Conservation (phyloP, 371 early-diverging fungal genomes). For the Phascolomyces articulosus region DNA sequence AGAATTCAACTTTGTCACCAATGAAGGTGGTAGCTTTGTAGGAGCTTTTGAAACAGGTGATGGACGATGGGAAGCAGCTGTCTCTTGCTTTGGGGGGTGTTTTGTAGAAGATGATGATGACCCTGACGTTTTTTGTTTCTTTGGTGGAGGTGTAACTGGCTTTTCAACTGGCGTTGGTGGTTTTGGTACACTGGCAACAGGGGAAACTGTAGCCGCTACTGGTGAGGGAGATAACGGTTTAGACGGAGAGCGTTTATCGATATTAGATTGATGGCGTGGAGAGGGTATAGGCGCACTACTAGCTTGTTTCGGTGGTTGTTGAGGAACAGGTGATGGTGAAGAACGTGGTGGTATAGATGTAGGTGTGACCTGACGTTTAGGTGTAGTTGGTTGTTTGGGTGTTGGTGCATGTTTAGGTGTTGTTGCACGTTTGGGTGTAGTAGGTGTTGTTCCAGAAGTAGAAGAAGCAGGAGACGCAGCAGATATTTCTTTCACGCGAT, state of each 20-base stretch:
- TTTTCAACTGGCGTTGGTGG: neutral
- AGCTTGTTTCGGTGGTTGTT: neutral
- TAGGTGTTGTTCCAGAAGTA: neutral
- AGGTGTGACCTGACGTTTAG: neutral
- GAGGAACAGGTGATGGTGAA: constrained; percentile 1
- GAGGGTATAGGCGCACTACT: neutral
- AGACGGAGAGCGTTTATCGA: neutral
- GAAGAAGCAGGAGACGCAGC: neutral
- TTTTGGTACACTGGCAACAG: neutral
- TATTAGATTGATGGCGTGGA: neutral
- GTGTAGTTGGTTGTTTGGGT: neutral
- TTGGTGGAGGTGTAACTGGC: neutral
- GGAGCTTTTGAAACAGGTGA: constrained; percentile 4
- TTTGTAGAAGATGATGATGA: neutral
- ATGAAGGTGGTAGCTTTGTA: constrained; percentile 21
- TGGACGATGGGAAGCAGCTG: neutral
- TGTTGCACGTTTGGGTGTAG: neutral
- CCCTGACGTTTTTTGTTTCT: neutral
- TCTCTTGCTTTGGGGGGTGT: neutral
- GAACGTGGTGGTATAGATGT: neutral
- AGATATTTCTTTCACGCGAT: constrained; percentile 16
- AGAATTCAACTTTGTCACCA: constrained; percentile 25
- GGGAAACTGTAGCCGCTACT: neutral
- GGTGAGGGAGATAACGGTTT: neutral
- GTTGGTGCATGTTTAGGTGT: constrained; percentile 3